These are phyloP conservation scores for Casaregolazyma suthepensis DNA, from an alignment of 1,139 yeast genomes.

Conservation along the genomic window DNA sequence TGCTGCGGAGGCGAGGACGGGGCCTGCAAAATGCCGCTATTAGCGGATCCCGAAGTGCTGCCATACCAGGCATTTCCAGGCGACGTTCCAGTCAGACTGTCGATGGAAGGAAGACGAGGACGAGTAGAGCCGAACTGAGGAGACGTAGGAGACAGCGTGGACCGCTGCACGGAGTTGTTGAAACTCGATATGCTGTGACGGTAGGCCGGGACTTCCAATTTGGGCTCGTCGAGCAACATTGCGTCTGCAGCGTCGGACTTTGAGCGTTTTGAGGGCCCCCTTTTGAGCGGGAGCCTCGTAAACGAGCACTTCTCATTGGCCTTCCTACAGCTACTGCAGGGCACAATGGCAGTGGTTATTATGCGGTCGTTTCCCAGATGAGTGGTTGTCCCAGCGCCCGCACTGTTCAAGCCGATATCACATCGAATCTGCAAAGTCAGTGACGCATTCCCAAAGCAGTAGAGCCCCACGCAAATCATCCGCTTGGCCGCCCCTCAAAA, in stretches of 20 bases:
- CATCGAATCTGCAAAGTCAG: slow-evolving; percentile 33
- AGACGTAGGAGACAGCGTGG: not conserved
- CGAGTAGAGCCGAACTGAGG: not conserved
- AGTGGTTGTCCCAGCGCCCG: slow-evolving; percentile 14
- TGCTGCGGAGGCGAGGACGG: slow-evolving; percentile 2
- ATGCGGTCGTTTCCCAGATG: slow-evolving; percentile 5
- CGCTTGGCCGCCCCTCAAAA: not conserved
- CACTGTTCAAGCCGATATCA: slow-evolving; percentile 32
- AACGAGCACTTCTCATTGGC: slow-evolving; percentile 37
- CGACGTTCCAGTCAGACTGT: slow-evolving; percentile 17
- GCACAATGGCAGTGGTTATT: slow-evolving; percentile 10
- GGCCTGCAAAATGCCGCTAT: not conserved
- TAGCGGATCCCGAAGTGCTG: not conserved
- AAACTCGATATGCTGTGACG: not conserved
- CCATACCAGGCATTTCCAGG: slow-evolving; percentile 12
- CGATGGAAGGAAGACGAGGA: slow-evolving; percentile 27
- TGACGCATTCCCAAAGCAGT: not conserved
- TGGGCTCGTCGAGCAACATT: not conserved
- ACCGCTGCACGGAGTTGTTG: not conserved
- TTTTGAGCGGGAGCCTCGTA: slow-evolving; percentile 38
- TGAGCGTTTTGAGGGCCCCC: slow-evolving; percentile 38
- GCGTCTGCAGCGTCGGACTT: slow-evolving; percentile 4
- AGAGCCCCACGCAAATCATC: not conserved
- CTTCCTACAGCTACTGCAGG: slow-evolving; percentile 36
- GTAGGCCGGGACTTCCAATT: not conserved